phyloP scores from a whole-genome alignment of 2,329 filamentous ascomycete species.

The Fusarium nematophilum region DNA sequence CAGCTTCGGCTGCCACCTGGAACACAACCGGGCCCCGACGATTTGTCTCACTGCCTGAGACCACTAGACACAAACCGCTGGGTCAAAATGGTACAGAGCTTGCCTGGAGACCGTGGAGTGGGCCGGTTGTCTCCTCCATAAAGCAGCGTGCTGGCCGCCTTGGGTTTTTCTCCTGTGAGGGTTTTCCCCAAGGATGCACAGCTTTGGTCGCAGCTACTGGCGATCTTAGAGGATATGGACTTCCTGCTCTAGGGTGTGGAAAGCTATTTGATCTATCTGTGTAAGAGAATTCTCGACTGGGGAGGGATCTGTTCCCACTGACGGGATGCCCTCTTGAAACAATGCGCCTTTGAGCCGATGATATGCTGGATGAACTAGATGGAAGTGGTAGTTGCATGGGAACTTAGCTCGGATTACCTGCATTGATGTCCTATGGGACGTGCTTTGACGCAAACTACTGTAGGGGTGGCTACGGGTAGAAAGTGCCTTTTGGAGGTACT shows the following conservation, averaged over 20 bases:
- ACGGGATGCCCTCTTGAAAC: conserved; percentile 12
- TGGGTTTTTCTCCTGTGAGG: conserved; percentile 18
- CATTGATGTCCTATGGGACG: conserved; percentile 4
- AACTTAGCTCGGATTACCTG: conserved; percentile 1
- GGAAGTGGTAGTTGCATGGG: conserved; percentile 2
- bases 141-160: conserved; percentile 11
- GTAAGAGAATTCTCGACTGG: conserved; percentile 22
- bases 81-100: conserved; percentile 20
- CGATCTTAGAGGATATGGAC: conserved; percentile 6
- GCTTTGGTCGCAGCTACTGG: conserved; percentile 14
- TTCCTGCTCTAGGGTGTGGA: conserved; percentile 9
- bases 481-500: conserved; percentile 6
- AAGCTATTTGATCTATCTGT: conserved; percentile 23
- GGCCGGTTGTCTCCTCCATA: conserved; percentile 5
- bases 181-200: conserved; percentile 18
- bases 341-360: conserved; percentile 18
- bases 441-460: conserved; percentile 13
- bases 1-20: conserved; percentile 14
- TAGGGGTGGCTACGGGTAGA: conserved; percentile 1
- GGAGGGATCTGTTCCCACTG: conserved; percentile 12
- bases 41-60: conserved; percentile 4
- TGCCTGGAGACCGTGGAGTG: conserved; percentile 17
- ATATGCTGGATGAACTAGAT: conserved; percentile 18
- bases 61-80: conserved; percentile 9
- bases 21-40: conserved; percentile 3